Conservation (phyloP, 2,329 filamentous ascomycete genomes). For the Aspergillus viridinutans region DNA sequence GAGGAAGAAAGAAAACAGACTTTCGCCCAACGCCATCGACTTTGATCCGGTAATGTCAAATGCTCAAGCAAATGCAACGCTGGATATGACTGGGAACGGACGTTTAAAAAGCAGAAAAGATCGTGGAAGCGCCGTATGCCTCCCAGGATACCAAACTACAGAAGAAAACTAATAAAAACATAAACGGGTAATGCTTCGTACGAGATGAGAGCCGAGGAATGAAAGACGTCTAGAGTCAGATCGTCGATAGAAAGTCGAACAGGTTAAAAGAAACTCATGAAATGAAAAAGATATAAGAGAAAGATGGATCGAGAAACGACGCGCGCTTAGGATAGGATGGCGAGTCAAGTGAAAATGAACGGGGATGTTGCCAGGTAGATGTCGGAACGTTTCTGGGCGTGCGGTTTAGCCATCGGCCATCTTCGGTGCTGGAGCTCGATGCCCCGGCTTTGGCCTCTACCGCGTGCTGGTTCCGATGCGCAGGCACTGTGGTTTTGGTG, state of each 20-base stretch:
- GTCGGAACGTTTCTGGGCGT: conserved; percentile 12
- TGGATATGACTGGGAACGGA: not conserved
- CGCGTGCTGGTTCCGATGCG: conserved; percentile 16
- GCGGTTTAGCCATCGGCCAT: conserved; percentile 18
- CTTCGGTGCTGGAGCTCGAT: conserved; percentile 17
- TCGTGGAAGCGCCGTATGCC: not conserved
- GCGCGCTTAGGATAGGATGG: not conserved
- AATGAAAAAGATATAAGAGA: not conserved
- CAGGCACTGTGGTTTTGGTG: not conserved
- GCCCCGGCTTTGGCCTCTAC: conserved; percentile 21
- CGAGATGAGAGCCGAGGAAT: not conserved
- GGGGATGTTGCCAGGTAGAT: conserved; percentile 7
- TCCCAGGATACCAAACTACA: not conserved
- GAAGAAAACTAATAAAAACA: not conserved
- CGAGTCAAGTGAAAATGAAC: conserved; percentile 10
- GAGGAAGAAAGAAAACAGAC: not conserved
- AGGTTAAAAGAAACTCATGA: not conserved
- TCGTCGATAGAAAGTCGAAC: not conserved
- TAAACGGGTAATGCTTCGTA: not conserved
- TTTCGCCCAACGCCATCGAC: not conserved
- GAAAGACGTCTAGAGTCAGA: not conserved
- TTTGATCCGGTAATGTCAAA: not conserved
- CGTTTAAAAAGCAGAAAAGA: not conserved
- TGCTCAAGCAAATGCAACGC: not conserved
- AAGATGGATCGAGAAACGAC: not conserved